Percentiles rank a stretch among this genome's conserved stretches.
These are phyloP conservation scores for Lichtheimia hyalospora DNA, from an alignment of 371 early-diverging fungal genomes.

Conservation along the genomic window DNA sequence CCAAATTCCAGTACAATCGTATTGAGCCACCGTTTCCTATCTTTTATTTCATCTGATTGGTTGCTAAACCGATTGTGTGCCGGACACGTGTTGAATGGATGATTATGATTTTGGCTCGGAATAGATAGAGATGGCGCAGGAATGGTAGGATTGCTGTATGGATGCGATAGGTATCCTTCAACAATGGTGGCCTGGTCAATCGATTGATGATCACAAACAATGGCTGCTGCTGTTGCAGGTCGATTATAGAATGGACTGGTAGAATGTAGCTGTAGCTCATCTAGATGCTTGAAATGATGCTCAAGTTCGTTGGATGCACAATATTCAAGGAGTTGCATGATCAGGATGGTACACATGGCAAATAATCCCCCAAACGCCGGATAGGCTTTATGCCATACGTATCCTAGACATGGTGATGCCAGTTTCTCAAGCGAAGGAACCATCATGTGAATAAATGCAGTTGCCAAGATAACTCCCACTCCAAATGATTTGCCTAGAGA, in stretches of 20 bases:
- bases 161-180: no score
- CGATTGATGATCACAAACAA: no score
- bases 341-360: slow-evolving; percentile 35
- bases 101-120: not conserved
- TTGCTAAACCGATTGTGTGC: not conserved
- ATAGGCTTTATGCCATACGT: slow-evolving; percentile 24
- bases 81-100: not conserved
- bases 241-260: not conserved
- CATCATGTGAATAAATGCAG: slow-evolving; percentile 77
- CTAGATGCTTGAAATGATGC: not conserved
- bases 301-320: slow-evolving; percentile 28
- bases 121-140: no score
- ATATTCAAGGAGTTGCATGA: slow-evolving; percentile 34
- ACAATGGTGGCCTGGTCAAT: no score
- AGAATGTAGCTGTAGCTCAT: not conserved
- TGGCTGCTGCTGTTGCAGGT: no score
- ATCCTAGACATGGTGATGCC: slow-evolving; percentile 34
- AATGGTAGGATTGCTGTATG: no score
- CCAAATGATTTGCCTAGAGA: slow-evolving; percentile 43
- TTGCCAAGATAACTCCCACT: slow-evolving; percentile 78
- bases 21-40: slow-evolving; percentile 12
- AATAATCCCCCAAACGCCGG: slow-evolving; percentile 39
- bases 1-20: slow-evolving; percentile 68
- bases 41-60: not conserved
- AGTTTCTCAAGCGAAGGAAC: slow-evolving; percentile 35